These are phyloP conservation scores for Populus tomentosa DNA, from an alignment of 441 rosid genomes.

Conservation along the genomic window DNA sequence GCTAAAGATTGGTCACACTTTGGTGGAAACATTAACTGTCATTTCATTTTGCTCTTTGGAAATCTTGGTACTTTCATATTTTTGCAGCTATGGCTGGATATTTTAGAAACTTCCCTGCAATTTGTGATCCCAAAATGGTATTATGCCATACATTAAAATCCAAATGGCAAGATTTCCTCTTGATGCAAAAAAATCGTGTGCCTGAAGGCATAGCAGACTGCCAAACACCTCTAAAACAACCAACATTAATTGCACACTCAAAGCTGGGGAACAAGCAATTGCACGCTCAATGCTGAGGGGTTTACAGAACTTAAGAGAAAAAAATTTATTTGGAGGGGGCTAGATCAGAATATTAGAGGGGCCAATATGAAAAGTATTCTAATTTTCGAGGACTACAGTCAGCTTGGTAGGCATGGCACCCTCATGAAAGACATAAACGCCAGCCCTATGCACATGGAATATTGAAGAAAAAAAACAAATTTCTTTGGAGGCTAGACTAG, in stretches of 20 bases:
- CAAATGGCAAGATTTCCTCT: not conserved
- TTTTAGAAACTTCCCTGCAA: not conserved
- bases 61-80: not conserved
- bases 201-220: not conserved
- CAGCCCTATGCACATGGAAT: no score
- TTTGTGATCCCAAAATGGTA: not conserved
- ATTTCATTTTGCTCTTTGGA: not conserved
- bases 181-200: not conserved
- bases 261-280: not conserved
- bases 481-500: not conserved
- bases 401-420: not conserved
- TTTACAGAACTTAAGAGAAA: not conserved
- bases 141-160: not conserved
- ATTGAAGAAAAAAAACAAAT: no score
- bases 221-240: not conserved
- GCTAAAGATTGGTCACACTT: not conserved
- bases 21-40: not conserved
- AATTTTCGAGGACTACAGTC: not conserved
- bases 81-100: not conserved
- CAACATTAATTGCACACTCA: not conserved
- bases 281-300: not conserved
- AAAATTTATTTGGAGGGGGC: not conserved
- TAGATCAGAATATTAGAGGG: not conserved
- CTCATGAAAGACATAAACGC: not conserved
- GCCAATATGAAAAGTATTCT: not conserved